These are phyloP conservation scores for Fusarium musae DNA, from an alignment of 2,329 filamentous ascomycete species.

Conservation along the genomic window DNA sequence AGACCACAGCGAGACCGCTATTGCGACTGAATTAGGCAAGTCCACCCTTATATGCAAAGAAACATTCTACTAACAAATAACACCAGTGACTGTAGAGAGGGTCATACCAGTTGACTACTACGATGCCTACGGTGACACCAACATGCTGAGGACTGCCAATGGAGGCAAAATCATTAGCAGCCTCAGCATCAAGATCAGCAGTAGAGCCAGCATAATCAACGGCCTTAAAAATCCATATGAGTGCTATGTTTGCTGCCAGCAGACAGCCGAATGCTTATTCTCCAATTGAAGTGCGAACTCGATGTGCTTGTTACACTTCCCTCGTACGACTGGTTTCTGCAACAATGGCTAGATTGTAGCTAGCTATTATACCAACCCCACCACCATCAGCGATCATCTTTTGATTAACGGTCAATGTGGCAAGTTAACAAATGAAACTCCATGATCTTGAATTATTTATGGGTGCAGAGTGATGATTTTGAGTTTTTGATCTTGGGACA, in stretches of 20 bases:
- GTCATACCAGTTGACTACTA: too few species aligned
- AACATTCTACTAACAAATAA: not conserved
- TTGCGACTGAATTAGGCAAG: too few species aligned
- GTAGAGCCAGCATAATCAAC: not conserved
- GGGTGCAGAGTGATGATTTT: too few species aligned
- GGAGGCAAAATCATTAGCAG: not conserved
- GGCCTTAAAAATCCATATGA: not conserved
- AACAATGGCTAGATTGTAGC: not conserved
- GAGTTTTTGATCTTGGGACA: not conserved
- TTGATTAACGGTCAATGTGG: not conserved
- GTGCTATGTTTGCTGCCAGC: not conserved
- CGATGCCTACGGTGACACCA: not conserved
- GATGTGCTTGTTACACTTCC: not conserved
- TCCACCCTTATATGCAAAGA: too few species aligned
- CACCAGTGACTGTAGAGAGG: too few species aligned
- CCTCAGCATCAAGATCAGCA: not conserved
- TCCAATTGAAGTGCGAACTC: not conserved
- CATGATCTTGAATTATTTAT: not conserved
- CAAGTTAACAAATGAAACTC: not conserved
- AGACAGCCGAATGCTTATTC: not conserved
- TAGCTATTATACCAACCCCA: not conserved
- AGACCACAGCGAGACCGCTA: too few species aligned
- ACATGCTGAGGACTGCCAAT: not conserved
- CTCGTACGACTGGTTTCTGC: not conserved
- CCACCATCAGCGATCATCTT: not conserved